Conservation (phyloP, 306 rosid species). For the Citrullus amarus region DNA sequence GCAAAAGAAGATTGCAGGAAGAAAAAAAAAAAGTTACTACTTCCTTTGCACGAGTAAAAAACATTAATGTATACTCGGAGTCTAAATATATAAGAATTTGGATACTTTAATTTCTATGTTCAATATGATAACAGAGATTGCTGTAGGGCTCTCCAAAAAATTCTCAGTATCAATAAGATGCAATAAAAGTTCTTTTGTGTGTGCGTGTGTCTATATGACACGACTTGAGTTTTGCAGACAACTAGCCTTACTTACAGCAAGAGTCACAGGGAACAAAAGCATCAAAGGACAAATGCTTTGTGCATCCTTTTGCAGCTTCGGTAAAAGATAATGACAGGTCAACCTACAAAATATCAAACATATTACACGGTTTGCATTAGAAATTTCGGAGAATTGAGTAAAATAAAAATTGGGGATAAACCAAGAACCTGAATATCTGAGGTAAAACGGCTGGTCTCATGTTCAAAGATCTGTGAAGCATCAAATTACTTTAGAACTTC, state of each 20-base stretch:
- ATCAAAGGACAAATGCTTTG: conserved; percentile 52
- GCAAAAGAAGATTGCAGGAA: background rate
- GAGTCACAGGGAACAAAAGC: conserved; percentile 67
- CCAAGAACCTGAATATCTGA: conserved; percentile 62
- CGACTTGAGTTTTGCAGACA: background rate
- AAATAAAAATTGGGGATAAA: background rate
- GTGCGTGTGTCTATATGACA: background rate
- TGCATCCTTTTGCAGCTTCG: conserved; percentile 87
- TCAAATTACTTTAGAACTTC: background rate
- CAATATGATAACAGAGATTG: background rate
- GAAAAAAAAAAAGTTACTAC: background rate
- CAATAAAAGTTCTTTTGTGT: background rate
- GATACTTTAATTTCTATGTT: background rate
- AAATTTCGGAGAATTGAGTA: background rate
- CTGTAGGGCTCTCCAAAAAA: background rate
- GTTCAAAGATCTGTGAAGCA: conserved; percentile 77
- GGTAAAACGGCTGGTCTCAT: conserved; percentile 35
- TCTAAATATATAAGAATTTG: background rate
- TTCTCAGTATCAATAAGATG: background rate
- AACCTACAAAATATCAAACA: conserved; percentile 34
- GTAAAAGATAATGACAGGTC: conserved; percentile 58
- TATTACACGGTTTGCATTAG: background rate
- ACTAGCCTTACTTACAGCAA: conserved; percentile 53
- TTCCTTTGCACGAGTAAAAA: background rate
- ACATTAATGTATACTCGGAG: background rate